Conservation (phyloP, 257 asterid species). For the Scutellaria minor region DNA sequence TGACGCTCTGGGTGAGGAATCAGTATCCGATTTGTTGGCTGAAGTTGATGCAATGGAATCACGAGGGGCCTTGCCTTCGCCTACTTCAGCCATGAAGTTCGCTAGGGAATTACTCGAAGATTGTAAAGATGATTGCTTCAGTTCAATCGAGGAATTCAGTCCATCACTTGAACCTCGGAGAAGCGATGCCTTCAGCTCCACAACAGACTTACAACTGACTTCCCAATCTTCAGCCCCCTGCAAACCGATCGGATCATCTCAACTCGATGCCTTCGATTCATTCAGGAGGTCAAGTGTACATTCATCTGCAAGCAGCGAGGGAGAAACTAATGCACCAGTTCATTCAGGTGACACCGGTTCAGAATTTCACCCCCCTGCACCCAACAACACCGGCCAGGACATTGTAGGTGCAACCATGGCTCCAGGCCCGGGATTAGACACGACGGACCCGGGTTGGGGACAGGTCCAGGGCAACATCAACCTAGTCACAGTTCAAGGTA, state of each 20-base stretch:
- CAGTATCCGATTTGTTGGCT: constrained; percentile 71
- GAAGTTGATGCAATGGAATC: constrained; percentile 83
- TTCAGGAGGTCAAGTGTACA: constrained; percentile 53
- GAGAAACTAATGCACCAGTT: constrained; percentile 58
- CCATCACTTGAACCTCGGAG: constrained; percentile 41
- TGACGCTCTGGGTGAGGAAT: constrained; percentile 73
- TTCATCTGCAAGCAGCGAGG: constrained; percentile 75
- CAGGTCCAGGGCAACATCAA: constrained; percentile 63
- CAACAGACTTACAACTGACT: constrained; percentile 41
- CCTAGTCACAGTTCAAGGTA: constrained; percentile 65
- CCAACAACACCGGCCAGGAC: constrained; percentile 42
- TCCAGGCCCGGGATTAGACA: constrained; percentile 48
- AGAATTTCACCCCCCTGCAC: constrained; percentile 49
- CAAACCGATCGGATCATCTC: constrained; percentile 38
- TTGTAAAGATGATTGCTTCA: constrained; percentile 55
- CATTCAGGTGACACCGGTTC: constrained; percentile 48
- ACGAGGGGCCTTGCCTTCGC: constrained; percentile 47
- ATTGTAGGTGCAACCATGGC: constrained; percentile 46
- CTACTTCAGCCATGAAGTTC: constrained; percentile 55
- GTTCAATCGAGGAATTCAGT: constrained; percentile 53
- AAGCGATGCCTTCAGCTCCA: constrained; percentile 60
- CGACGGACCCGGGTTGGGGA: constrained; percentile 58
- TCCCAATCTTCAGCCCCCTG: constrained; percentile 35
- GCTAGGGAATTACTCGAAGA: constrained; percentile 51
- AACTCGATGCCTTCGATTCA: constrained; percentile 49